Evolutionary conservation across 176 grass and related monocot genomes (phyloP).

Genomic region (Thinopyrum elongatum): DNA sequence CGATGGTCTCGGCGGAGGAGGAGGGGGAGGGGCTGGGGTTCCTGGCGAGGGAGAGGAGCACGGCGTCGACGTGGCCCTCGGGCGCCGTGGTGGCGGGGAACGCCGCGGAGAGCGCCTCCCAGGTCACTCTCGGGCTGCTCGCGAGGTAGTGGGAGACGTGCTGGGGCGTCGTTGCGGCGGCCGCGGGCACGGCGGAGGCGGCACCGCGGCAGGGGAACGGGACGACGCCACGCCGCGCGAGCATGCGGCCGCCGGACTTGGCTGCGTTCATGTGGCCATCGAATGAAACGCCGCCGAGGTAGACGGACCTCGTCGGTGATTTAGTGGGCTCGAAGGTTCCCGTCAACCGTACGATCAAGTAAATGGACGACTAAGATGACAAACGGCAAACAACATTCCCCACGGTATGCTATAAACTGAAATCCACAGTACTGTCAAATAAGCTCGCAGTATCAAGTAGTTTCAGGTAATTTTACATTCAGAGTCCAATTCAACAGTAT

Average conservation of each 20-base stretch:
- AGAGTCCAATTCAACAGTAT: too few relatives aligned
- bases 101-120: constrained; percentile 56
- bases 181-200: not conserved
- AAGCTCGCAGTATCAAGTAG: too few relatives aligned
- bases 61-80: not conserved
- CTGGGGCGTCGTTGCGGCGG: constrained; percentile 17
- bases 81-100: constrained; percentile 22
- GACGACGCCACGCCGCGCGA: not conserved
- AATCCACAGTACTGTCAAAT: too few relatives aligned
- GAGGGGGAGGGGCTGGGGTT: not conserved
- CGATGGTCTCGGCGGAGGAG: not conserved
- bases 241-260: constrained; percentile 21
- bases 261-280: constrained; percentile 34
- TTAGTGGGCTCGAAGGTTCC: too few relatives aligned
- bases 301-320: not conserved
- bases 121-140: constrained; percentile 34
- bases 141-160: constrained; percentile 56
- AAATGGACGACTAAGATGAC: too few relatives aligned
- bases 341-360: too few relatives aligned
- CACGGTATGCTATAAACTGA: too few relatives aligned
- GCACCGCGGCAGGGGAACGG: not conserved
- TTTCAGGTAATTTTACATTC: too few relatives aligned
- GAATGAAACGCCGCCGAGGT: not conserved
- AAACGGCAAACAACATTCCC: too few relatives aligned
- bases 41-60: constrained; percentile 7